Evolutionary conservation across 139 green algal genomes (phyloP).

Genomic region (Desmodesmus armatus): DNA sequence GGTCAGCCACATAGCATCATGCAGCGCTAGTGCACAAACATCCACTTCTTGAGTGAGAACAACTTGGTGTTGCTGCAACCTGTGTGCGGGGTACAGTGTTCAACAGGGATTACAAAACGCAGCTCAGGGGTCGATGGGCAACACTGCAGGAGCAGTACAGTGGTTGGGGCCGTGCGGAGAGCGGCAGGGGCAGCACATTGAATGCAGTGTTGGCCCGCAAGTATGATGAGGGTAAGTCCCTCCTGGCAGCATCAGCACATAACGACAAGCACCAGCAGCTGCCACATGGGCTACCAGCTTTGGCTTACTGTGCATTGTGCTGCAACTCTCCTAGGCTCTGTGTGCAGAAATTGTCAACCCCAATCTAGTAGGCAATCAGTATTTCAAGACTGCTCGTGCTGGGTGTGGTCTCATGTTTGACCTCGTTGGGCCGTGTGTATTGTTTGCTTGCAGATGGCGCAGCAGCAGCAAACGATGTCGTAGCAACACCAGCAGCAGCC

Average conservation of each 20-base stretch:
- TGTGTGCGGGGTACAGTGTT: constrained; percentile 23
- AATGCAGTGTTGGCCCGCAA: constrained; percentile 38
- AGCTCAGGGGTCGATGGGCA: constrained; percentile 23
- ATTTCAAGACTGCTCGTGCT: no score
- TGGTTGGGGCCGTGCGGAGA: background rate
- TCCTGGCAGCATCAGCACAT: background rate
- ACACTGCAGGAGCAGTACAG: background rate
- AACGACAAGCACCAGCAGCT: background rate
- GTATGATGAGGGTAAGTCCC: background rate
- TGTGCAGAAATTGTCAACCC: background rate
- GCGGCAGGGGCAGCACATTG: background rate
- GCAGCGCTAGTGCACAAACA: no score
- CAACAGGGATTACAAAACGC: constrained; percentile 31
- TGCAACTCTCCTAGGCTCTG: background rate
- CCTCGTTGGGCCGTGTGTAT: no score
- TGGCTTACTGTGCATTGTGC: background rate
- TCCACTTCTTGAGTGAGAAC: no score
- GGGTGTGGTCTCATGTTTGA: no score
- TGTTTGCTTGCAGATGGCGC: background rate
- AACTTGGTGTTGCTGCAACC: no score
- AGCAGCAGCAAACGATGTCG: background rate
- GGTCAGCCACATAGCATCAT: no score
- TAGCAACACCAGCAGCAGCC: background rate
- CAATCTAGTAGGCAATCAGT: background rate
- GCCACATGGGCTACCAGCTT: background rate